phyloP scores from a whole-genome alignment of 441 rosid species.

The Corymbia calophylla region DNA sequence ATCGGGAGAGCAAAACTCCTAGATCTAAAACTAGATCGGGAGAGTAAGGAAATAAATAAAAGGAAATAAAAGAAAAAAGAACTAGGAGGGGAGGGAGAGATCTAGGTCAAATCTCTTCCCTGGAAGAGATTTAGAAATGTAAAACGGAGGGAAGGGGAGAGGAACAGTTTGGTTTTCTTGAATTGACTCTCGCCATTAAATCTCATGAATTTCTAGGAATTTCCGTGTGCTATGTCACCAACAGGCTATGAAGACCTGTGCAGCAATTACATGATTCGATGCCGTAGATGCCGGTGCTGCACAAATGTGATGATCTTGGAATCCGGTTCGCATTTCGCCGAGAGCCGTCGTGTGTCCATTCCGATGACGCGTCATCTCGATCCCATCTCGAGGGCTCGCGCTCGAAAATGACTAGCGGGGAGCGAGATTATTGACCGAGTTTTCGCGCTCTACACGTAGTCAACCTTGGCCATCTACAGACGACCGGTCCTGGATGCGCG shows the following conservation, averaged over 20 bases:
- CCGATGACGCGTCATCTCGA: neutral
- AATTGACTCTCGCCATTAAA: neutral
- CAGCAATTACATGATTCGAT: neutral
- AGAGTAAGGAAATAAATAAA: neutral
- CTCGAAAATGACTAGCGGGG: neutral
- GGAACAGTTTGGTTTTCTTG: no score
- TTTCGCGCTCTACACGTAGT: neutral
- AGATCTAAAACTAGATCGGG: neutral
- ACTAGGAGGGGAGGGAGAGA: neutral
- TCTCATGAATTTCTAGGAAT: neutral
- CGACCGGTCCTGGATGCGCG: neutral
- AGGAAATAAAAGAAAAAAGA: neutral
- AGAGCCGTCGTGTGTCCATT: neutral
- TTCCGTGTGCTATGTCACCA: neutral
- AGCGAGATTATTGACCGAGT: neutral
- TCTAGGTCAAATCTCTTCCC: no score
- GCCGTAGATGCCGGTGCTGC: neutral
- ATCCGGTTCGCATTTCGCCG: neutral
- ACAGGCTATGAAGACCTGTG: neutral
- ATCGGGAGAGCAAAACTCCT: neutral
- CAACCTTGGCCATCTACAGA: neutral
- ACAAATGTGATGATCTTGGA: neutral
- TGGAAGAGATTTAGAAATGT: no score
- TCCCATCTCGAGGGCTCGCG: neutral
- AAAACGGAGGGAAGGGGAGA: no score